Evolutionary conservation across 345 rosid species (phyloP).

Genomic region (Eucalyptus microcorys): DNA sequence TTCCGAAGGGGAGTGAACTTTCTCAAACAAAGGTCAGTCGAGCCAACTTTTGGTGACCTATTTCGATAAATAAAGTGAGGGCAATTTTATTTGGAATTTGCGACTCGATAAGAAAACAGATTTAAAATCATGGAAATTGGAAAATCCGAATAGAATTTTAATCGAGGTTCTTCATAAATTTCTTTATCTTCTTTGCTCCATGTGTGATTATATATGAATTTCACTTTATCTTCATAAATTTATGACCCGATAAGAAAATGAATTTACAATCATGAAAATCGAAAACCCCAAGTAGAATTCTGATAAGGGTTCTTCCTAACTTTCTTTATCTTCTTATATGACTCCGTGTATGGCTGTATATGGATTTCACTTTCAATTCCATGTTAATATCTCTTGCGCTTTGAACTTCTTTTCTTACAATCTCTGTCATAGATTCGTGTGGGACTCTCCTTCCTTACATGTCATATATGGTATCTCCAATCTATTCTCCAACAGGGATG

Average conservation of each 20-base stretch:
- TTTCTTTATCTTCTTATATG: not conserved
- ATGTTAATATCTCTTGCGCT: not conserved
- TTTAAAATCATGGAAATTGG: not conserved
- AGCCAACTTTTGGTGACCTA: too few relatives aligned
- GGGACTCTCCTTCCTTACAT: not conserved
- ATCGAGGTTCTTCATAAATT: not conserved
- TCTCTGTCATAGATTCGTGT: not conserved
- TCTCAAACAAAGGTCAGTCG: rapidly evolving
- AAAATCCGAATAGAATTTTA: rapidly evolving
- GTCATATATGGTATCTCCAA: not conserved
- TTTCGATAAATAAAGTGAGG: too few relatives aligned
- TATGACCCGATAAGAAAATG: rapidly evolving
- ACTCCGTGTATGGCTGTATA: rapidly evolving
- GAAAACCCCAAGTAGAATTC: rapidly evolving
- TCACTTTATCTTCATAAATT: not conserved
- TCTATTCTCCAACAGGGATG: not conserved
- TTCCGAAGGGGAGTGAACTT: rapidly evolving
- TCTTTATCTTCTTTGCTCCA: not conserved
- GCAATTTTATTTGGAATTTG: rapidly evolving
- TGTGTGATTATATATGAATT: not conserved
- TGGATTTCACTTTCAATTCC: not conserved
- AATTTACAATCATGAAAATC: not conserved
- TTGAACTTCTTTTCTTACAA: not conserved
- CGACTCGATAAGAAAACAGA: rapidly evolving
- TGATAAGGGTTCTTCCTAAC: rapidly evolving